Evolutionary conservation across 2,329 filamentous ascomycete species (phyloP), one percentile per base, ranked within the genome.

Genomic region (Phialemoniopsis sp.): DNA sequence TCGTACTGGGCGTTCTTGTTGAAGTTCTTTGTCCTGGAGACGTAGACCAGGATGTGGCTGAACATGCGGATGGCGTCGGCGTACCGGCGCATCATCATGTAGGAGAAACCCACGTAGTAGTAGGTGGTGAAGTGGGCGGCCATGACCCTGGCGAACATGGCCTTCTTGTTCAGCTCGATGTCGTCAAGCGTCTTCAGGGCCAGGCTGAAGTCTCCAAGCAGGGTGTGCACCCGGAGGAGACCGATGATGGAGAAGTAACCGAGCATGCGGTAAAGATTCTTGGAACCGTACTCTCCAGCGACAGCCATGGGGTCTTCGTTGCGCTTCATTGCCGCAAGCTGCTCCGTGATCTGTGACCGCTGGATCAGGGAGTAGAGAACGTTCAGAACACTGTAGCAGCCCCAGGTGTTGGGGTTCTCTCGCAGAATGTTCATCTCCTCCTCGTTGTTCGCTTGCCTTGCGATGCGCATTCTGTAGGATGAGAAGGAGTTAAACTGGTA

Each of bases 1-100:
- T 98, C 93, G 73, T 95, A 97, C 72, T 95, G 87, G 19, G 87
- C 86, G 65, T 90, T 95, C 83, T 97, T 98, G 72, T 98, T 93
- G 82, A 97, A 97, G 78, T 97, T 97, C 87, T 98, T 98, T 61
- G 93, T 98, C 58, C 93, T 80, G 53, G 89, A 95, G 52, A 98
- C 90, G 71, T 97, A 98, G 70, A 98, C 86, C 56, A 98, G 82
- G 67, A 98, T 98, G 79, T 98, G 93, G 77, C 88, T 95, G 82
- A 98, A 98, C 85, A 96, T 95, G 78, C 91, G 89, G 72, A 98
- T 96, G 66, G 93, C 93, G 68, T 98, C 93, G 68, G 89, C 88
- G 65, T 98, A 98, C 63, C 93, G 88, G 72, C 93, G 89, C 88
- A 97, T 95, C 93, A 98, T 98, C 91, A 98, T 97, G 85, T 98